Base-by-base conservation (phyloP, 2,329 filamentous ascomycete genomes). In the Penicillium sp. region DNA sequence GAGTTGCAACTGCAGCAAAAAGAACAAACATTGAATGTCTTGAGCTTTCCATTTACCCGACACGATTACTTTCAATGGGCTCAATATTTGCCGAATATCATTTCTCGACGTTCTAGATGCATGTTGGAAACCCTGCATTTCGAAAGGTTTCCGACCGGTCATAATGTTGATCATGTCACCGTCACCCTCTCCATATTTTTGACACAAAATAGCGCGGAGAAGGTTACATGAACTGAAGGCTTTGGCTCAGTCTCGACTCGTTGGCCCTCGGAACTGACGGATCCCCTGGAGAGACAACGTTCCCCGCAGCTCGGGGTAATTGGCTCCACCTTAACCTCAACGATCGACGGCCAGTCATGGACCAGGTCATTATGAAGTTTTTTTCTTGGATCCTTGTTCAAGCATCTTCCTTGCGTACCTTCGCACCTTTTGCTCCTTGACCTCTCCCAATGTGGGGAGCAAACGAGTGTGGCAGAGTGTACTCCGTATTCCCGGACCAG, bases 231-330 rank as follows among this genome's bases (percentile, higher is more conserved):
- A 36, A 11, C 8, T 33, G 7, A 29, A n/a, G 23, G 21, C 21
- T 21, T 45, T 23, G 5, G 11, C 27, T 25, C 15, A 25, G 21
- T 33, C 15, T 31, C 3, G 19, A 31, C 39, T 46, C 13, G 25
- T 19, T 31, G 36, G 36, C 36, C 16, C 40, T 38, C 48, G 49
- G 41, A 56, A 46, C n/a, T 31, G 29, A 59, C 55, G 51, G 60
- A 52, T 59, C 38, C 21, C 39, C 46, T 34, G 27, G 51, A 50
- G n/a, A 40, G 19, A 34, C n/a, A 19, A 47, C 34, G 25, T 62
- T 63, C 63, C 63, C 63, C 63, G 60, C 63, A 63, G 47, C 57
- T 53, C 54, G 58, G 58, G 44, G 45, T 52, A 52, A 38, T 53
- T 53, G 23, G 48, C 29, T 56, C n/a, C 45, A 53, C 49, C 44